Percentiles rank a stretch among this genome's conserved stretches.
phyloP scores from a whole-genome alignment of 2,329 filamentous ascomycete species.

The Ophiosphaerella korrae region DNA sequence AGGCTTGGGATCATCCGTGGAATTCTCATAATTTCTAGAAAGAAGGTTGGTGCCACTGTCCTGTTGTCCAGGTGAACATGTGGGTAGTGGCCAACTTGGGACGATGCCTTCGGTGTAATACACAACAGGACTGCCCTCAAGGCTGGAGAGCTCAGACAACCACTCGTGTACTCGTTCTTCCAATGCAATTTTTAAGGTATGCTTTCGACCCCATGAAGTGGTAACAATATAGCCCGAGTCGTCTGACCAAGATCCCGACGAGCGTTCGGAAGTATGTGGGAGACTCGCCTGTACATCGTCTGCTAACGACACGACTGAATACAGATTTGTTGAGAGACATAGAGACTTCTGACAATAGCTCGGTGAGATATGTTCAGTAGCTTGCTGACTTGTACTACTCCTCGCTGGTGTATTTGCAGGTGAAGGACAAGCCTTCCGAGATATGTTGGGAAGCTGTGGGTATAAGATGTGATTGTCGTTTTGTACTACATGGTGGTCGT shows the following conservation, averaged over 20 bases:
- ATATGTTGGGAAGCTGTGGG: slow-evolving; percentile 33
- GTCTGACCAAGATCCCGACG: slow-evolving; percentile 34
- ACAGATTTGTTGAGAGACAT: slow-evolving; percentile 3
- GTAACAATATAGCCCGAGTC: slow-evolving; percentile 31
- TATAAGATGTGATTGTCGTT: slow-evolving; percentile 11
- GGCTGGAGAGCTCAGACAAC: slow-evolving; percentile 13
- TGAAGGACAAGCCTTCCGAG: slow-evolving; percentile 14
- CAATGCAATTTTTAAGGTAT: neutral
- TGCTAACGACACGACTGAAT: neutral
- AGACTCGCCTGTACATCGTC: neutral
- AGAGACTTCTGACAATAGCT: slow-evolving; percentile 1
- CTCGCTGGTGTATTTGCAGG: neutral
- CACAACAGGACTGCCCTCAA: neutral
- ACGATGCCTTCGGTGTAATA: neutral
- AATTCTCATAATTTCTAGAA: no score
- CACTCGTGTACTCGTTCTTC: slow-evolving; percentile 22
- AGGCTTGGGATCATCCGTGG: neutral
- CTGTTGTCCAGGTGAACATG: no score
- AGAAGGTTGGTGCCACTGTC: neutral
- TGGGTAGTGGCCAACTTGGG: no score
- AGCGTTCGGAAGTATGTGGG: slow-evolving; percentile 6
- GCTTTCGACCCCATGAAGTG: neutral
- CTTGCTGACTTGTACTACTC: neutral
- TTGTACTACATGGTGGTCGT: slow-evolving; percentile 1
- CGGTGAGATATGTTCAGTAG: neutral